Evolutionary conservation across 2,329 filamentous ascomycete species (phyloP).

Genomic region (Fusarium pseudonygamai): DNA sequence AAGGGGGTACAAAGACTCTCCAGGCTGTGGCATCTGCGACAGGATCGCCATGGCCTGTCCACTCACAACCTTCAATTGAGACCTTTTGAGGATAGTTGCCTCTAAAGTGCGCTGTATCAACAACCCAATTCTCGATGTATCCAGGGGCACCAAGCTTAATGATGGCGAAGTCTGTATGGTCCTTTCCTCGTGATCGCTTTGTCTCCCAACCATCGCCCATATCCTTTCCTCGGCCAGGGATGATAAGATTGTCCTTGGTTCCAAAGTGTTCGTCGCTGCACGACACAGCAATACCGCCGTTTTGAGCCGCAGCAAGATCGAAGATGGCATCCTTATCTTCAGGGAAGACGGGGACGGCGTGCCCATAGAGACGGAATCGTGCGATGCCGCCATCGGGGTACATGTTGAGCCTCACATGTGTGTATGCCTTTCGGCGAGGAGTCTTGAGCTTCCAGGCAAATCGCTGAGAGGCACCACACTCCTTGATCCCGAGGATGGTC

Average conservation of each 20-base stretch:
- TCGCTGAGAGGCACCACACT: slow-evolving; percentile 77
- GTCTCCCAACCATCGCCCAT: slow-evolving; percentile 95
- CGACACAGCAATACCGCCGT: slow-evolving; percentile 77
- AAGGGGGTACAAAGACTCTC: slow-evolving; percentile 71
- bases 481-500: slow-evolving; percentile 72
- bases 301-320: slow-evolving; percentile 80
- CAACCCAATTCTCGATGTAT: slow-evolving; percentile 71
- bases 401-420: slow-evolving; percentile 84
- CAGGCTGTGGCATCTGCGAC: slow-evolving; percentile 67
- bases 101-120: slow-evolving; percentile 85
- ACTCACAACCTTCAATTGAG: slow-evolving; percentile 70
- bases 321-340: slow-evolving; percentile 71
- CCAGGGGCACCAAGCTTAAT: slow-evolving; percentile 75
- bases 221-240: slow-evolving; percentile 80
- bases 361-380: slow-evolving; percentile 79
- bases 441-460: slow-evolving; percentile 75
- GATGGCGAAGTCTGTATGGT: slow-evolving; percentile 83
- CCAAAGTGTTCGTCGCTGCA: slow-evolving; percentile 89
- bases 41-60: slow-evolving; percentile 64
- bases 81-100: slow-evolving; percentile 86
- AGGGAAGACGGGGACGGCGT: slow-evolving; percentile 80
- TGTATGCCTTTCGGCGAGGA: slow-evolving; percentile 73
- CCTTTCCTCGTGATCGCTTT: slow-evolving; percentile 74
- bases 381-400: slow-evolving; percentile 88
- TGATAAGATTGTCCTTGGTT: slow-evolving; percentile 80